Conservation (phyloP, 345 rosid species). For the Odontarrhena argentea region DNA sequence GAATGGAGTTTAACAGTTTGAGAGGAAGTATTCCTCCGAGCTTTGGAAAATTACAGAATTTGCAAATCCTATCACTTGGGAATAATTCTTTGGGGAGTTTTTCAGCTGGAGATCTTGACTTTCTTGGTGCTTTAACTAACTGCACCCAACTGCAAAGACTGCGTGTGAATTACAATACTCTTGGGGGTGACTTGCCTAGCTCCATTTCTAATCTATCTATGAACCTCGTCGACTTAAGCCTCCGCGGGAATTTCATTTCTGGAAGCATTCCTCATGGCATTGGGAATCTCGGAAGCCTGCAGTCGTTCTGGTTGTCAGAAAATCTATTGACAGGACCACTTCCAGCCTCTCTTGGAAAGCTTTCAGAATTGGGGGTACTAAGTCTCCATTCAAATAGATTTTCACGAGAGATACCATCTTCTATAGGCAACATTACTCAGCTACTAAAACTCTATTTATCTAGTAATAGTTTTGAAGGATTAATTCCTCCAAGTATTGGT, state of each 20-base stretch:
- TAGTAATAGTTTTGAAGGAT: not conserved
- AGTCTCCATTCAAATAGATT: not conserved
- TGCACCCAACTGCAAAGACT: not conserved
- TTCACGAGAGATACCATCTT: not conserved
- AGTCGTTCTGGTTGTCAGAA: not conserved
- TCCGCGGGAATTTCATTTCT: not conserved
- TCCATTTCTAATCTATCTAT: not conserved
- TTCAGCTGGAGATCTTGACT: constrained; percentile 6
- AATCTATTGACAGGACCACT: not conserved
- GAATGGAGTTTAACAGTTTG: not conserved
- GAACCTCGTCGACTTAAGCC: not conserved
- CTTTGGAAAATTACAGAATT: not conserved
- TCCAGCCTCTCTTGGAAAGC: not conserved
- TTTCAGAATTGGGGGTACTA: not conserved
- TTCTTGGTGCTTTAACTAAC: not conserved
- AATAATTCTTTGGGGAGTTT: not conserved
- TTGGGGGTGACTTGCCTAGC: not conserved
- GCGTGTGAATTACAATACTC: not conserved
- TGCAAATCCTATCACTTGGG: not conserved
- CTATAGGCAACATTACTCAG: too few species aligned
- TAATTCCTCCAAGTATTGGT: not conserved
- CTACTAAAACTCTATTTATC: not conserved
- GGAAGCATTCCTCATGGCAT: not conserved
- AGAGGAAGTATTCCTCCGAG: not conserved
- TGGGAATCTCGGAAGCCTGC: not conserved